phyloP scores from a whole-genome alignment of 2,329 filamentous ascomycete genomes.

The Fusarium sp. region DNA sequence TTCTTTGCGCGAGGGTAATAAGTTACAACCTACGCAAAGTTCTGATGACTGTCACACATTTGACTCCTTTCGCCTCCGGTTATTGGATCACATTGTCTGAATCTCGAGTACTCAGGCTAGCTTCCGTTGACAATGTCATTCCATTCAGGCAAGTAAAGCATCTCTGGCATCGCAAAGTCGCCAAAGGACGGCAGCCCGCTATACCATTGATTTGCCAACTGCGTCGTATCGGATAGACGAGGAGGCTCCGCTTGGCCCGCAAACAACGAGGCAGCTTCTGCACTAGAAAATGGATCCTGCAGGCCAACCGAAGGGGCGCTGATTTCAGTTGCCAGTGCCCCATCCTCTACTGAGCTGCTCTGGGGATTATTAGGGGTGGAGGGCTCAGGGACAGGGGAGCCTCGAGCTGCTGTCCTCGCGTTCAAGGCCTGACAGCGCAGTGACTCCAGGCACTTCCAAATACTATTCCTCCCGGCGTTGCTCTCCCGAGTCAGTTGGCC shows the following conservation, averaged over 20 bases:
- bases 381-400: background rate
- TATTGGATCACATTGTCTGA: background rate
- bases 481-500: background rate
- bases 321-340: background rate
- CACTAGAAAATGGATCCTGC: background rate
- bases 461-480: constrained; percentile 1
- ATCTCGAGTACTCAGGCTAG: background rate
- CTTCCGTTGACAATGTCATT: constrained; percentile 1
- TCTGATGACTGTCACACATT: background rate
- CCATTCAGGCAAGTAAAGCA: background rate
- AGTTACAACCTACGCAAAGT: background rate
- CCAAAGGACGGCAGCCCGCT: background rate
- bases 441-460: constrained; percentile 10
- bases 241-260: background rate
- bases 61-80: background rate
- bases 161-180: background rate
- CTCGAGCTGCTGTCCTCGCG: background rate
- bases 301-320: background rate
- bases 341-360: background rate
- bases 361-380: background rate
- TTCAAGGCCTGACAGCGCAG: constrained; percentile 6
- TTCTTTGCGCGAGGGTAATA: background rate
- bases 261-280: background rate
- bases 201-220: background rate
- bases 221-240: background rate